Evolutionary conservation across 257 asterid genomes (phyloP), one percentile per base, ranked within the genome.

Genomic region (Forsythia suspensa): DNA sequence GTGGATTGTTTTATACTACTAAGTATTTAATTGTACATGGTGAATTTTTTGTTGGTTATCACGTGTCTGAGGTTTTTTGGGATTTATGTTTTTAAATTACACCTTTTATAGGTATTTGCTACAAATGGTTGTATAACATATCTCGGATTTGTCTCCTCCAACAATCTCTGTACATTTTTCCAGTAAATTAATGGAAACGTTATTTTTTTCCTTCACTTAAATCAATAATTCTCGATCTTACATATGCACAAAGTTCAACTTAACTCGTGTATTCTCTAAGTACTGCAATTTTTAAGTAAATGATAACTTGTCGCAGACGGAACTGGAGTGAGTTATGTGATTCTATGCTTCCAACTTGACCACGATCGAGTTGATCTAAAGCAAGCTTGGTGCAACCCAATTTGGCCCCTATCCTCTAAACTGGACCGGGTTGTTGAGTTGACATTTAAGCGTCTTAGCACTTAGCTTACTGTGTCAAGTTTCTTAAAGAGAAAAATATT

Each of bases 41-140:
- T 70, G 74, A 76, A 21, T 80, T 82, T 39, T 68, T 82, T 86
- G 75, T 79, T 70, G 76, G 34, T 59, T 67, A 42, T 72, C 76
- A 46, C 37, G 29, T 11, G 24, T 68, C 6, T 8, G 24, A 52
- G 51, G 2, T 16, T 65, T 73, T 59, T 63, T 63, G 70, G 39
- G 70, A 63, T 21, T 55, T 20, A 48, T 71, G 78, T 68, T 74
- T 77, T 61, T 57, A 59, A 40, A 75, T 69, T 29, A 43, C 73
- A 46, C 41, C 37, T 79, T 6, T n/a, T 59, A 2, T 73, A 7
- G 69, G 75, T 63, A 41, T 78, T 51, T 44, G 21, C 8, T 52
- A 4, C 10, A 18, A 7, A 8, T 24, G 66, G 12, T 52, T 52
- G 63, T 5, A 52, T n/a, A 51, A n/a, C 67, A 59, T 61, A 9